Conservation (phyloP, 768 basidiomycete species). For the Trametes meyenii region DNA sequence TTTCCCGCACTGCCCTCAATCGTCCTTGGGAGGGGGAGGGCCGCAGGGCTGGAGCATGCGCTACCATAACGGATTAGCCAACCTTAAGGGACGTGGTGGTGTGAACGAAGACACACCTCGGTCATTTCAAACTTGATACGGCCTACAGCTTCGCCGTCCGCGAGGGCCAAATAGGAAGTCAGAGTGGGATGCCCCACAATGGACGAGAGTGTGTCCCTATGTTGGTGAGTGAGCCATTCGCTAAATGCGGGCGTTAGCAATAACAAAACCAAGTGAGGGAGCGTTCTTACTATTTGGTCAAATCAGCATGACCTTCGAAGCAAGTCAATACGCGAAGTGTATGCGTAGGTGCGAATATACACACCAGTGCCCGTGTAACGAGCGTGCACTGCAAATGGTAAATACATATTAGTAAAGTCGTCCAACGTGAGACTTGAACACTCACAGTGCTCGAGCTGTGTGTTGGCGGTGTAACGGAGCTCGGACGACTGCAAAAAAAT, state of each 20-base stretch:
- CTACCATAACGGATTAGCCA: constrained; percentile 43
- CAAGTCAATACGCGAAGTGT: not conserved
- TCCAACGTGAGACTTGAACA: constrained; percentile 21
- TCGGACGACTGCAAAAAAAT: constrained; percentile 72
- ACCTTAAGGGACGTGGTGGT: not conserved
- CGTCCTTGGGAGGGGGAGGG: constrained; percentile 88
- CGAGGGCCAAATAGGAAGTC: constrained; percentile 85
- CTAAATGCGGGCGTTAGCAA: constrained; percentile 44
- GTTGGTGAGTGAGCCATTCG: constrained; percentile 98
- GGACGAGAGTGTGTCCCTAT: constrained; percentile 91
- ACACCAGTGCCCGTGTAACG: constrained; percentile 93
- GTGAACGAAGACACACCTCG: constrained; percentile 59
- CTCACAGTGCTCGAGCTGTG: constrained; percentile 92
- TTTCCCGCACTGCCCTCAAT: constrained; percentile 47
- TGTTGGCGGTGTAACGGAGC: constrained; percentile 93
- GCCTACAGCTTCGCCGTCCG: constrained; percentile 92
- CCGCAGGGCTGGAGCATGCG: constrained; percentile 95
- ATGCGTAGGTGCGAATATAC: constrained; percentile 30
- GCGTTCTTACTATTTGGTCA: constrained; percentile 86
- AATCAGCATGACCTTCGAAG: constrained; percentile 83
- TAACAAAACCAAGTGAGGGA: not conserved
- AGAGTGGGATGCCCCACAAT: constrained; percentile 91
- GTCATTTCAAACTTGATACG: constrained; percentile 92
- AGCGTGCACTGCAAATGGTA: constrained; percentile 72
- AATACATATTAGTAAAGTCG: constrained; percentile 19